Evolutionary conservation across 208 protist species (phyloP), one percentile per base, ranked within the genome.

Genomic region (Phytomonas sp.): DNA sequence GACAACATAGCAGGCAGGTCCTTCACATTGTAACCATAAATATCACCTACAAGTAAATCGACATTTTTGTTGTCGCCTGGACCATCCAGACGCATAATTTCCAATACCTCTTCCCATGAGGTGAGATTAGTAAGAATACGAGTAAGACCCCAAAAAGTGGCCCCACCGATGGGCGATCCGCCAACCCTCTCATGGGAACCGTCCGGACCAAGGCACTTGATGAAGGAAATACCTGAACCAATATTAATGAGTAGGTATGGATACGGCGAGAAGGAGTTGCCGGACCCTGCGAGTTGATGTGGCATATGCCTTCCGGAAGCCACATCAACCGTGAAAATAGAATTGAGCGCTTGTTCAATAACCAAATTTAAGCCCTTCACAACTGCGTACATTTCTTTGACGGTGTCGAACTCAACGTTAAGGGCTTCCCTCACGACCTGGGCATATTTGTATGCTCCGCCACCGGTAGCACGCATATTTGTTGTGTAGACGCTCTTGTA

Each of bases 161-260:
- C 97, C 8, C 98, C 98, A 32, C 98, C 98, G 33, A 99, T 91
- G 29, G 89, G 86, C 4, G 94, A 94, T 56, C 98, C 98, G 63
- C 88, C 91, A 31, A 99, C 91, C 72, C 98, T 94, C 64, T 97
- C 83, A 72, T 95, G 96, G 32, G 90, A 73, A 70, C 88, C 88
- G 70, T 90, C 85, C 2, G 88, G 80, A 30, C 81, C 81, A 12
- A 83, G 71, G 40, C 97, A 96, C 73, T 97, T 95, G 68, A 99
- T 91, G 60, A 99, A 98, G 45, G 91, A 98, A 62, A 99, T 98
- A 33, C 98, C 98, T 8, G 92, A 97, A 32, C 98, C 98, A 60
- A 99, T 98, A 85, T 98, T 98, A 63, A 98, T 94, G 42, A 99
- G 79, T 23, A 99, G 71, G 75, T 98, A 99, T 1, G 98, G 98